These are phyloP conservation scores for Pholiota conissans DNA, from an alignment of 768 basidiomycete species.

Conservation along the genomic window DNA sequence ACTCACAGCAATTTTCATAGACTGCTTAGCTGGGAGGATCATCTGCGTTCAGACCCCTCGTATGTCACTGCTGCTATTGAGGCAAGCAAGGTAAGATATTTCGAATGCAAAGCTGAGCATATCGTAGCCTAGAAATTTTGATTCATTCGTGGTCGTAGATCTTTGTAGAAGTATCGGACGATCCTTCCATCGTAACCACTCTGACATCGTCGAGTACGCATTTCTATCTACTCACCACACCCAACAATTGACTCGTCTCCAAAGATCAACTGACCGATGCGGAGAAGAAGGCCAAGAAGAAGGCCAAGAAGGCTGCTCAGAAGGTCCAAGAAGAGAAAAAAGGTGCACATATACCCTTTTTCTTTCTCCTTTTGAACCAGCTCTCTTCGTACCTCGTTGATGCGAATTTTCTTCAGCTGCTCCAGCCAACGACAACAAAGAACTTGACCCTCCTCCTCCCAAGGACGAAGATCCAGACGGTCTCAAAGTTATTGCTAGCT, in stretches of 20 bases:
- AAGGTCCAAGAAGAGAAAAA: constrained; percentile 77
- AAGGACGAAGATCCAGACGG: constrained; percentile 90
- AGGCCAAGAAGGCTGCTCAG: constrained; percentile 74
- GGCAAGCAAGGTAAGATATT: constrained; percentile 59
- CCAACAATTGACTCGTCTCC: not conserved
- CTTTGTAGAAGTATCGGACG: constrained; percentile 69
- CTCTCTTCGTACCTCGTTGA: not conserved
- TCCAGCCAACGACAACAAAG: constrained; percentile 63
- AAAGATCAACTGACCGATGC: constrained; percentile 51
- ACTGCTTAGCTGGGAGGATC: constrained; percentile 81
- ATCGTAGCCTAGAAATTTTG: not conserved
- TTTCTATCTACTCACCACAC: not conserved
- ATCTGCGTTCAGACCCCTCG: constrained; percentile 70
- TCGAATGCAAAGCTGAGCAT: too few species aligned
- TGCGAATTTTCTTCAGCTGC: constrained; percentile 24
- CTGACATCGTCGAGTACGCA: constrained; percentile 38
- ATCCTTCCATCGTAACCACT: constrained; percentile 58
- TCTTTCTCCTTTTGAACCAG: not conserved
- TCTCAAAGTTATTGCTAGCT: constrained; percentile 57
- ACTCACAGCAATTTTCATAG: constrained; percentile 36
- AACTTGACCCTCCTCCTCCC: constrained; percentile 50
- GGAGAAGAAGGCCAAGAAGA: constrained; percentile 84
- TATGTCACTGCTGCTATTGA: constrained; percentile 74
- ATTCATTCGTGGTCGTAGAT: constrained; percentile 49
- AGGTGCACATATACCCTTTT: constrained; percentile 38